These are phyloP conservation scores for Colletotrichum godetiae DNA, from an alignment of 2,329 filamentous ascomycete species.

Conservation along the genomic window DNA sequence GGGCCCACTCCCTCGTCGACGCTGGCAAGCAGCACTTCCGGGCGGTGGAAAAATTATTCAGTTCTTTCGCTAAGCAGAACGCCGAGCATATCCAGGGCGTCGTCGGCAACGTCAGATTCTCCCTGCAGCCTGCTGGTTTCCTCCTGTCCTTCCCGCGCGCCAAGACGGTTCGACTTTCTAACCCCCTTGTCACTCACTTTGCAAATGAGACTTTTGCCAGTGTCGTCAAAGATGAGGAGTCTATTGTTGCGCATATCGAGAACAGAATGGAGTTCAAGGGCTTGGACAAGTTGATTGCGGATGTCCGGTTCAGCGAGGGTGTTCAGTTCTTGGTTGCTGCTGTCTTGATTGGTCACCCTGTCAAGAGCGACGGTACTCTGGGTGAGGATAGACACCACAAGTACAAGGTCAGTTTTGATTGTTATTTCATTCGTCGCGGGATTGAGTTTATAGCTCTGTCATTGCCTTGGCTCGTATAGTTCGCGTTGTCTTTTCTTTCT, in stretches of 20 bases:
- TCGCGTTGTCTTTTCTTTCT: background rate
- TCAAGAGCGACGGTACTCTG: no score
- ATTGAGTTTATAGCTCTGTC: background rate
- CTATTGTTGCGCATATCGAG: background rate
- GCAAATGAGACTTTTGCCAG: background rate
- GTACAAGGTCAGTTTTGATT: background rate
- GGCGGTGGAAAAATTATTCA: background rate
- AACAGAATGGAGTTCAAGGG: background rate
- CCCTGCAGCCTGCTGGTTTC: background rate
- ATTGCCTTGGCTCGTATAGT: background rate
- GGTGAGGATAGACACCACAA: background rate
- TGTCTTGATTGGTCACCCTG: background rate
- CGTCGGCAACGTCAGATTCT: background rate
- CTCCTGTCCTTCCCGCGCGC: background rate
- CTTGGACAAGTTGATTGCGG: background rate
- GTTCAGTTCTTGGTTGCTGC: background rate
- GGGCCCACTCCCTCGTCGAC: background rate
- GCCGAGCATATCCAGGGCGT: background rate
- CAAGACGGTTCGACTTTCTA: background rate
- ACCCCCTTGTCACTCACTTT: background rate
- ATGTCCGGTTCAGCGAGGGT: background rate
- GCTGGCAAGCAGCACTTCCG: background rate
- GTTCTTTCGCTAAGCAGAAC: background rate
- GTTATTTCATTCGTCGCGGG: fast-evolving
- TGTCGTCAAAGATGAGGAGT: background rate